phyloP scores from a whole-genome alignment of 805 yeast genomes.

The Sungouiella thailandica region DNA sequence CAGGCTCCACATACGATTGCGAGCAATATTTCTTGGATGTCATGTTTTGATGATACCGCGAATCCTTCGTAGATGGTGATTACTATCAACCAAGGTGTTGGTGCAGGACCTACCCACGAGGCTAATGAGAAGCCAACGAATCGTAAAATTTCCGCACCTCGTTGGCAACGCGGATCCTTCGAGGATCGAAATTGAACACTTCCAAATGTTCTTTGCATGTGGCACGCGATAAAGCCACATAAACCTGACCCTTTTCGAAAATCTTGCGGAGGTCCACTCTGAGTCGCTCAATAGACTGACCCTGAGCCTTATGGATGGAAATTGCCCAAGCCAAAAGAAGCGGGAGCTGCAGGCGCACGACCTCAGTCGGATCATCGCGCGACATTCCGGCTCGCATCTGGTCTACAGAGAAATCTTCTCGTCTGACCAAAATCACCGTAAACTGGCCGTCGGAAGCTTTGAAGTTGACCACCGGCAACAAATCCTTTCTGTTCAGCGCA shows the following conservation, averaged over 20 bases:
- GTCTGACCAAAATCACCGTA: conserved; percentile 23
- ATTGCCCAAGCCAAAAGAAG: conserved; percentile 93
- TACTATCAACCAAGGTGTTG: too few species aligned
- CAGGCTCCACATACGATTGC: conserved; percentile 7
- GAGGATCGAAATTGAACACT: conserved; percentile 63
- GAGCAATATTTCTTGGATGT: conserved; percentile 9
- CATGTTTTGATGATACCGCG: too few species aligned
- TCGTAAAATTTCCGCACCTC: conserved; percentile 69
- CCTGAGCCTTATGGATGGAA: conserved; percentile 94
- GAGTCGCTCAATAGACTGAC: conserved; percentile 76
- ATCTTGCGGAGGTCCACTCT: conserved; percentile 70
- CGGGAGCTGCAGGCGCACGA: conserved; percentile 57
- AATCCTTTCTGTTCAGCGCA: conserved; percentile 3
- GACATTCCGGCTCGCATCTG: conserved; percentile 17
- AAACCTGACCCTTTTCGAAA: conserved; percentile 93
- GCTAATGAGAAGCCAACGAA: conserved; percentile 27
- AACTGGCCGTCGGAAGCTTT: conserved; percentile 28
- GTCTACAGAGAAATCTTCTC: conserved; percentile 33
- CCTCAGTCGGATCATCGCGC: conserved; percentile 1
- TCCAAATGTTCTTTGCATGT: conserved; percentile 77
- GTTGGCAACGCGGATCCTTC: conserved; percentile 63
- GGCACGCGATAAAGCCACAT: conserved; percentile 93
- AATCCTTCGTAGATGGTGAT: too few species aligned
- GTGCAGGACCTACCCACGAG: too few species aligned
- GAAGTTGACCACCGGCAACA: conserved; percentile 46